Evolutionary conservation across 1,139 yeast species (phyloP), one percentile per base, ranked within the genome.

Genomic region (Taphrina confusa): DNA sequence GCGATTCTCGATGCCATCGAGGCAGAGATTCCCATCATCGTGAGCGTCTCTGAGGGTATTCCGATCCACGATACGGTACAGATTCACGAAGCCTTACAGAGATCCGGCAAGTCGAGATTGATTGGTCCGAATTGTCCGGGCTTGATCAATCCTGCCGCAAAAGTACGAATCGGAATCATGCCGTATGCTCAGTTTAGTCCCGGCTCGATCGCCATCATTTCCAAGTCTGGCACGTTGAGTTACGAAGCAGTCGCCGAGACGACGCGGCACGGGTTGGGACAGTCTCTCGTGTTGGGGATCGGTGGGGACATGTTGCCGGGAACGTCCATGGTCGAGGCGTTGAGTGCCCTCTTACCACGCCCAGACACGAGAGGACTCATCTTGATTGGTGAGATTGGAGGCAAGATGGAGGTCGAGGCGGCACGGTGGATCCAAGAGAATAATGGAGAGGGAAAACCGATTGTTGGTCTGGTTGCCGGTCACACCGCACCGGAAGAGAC

Each of bases 251-350:
- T 54, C 11, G 34, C 44, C 20, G 50, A 44, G 20, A 54, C 59
- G 37, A 44, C 59, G 4, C 20, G 31, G 16, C 44, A 42, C n/a
- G 59, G 59, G 1, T 36, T 54, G 9, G 59, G 59, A 20, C 59
- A 54, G 36, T 40, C 50, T 16, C 33, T 54, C 28, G 51, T 45
- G 30, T 27, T 54, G 30, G 59, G 59, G 8, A 54, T 54, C 22
- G 59, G 59, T 20, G 59, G 59, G 18, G 59, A 54, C 30, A 44
- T 45, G 51, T 27, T 54, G 44, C 51, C 59, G 5, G 59, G 59
- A 16, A 54, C 59, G 2, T 44, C 50, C 25, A 36, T 54, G 27
- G 59, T 54, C 37, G 59, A 54, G n/a, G 59, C 50, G 12, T 23
- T 54, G 51, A 30, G 39, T 5, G 33, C 47, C 28, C 30, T 54